These are phyloP conservation scores for Pelomyxa schiedti DNA, from an alignment of 78 protist genomes.

Conservation along the genomic window DNA sequence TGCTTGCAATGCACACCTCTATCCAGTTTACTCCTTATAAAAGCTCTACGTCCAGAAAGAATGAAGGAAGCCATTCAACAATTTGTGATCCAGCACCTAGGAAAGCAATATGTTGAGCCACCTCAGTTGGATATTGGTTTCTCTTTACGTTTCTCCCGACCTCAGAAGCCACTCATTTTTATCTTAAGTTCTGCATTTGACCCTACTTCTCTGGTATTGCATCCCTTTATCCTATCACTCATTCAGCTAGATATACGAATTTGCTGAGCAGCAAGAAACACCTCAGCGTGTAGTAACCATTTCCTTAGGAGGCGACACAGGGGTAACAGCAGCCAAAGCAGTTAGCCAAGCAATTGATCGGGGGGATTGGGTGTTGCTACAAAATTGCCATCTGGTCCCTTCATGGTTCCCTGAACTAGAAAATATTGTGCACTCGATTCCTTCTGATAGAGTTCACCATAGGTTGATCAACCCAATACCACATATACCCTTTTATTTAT, in stretches of 20 bases:
- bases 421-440: conserved; percentile 41
- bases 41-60: conserved; percentile 78
- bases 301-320: conserved; percentile 31
- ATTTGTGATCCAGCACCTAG: conserved; percentile 48
- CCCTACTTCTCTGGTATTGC: too few relatives aligned
- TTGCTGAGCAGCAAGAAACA: conserved; percentile 18
- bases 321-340: conserved; percentile 17
- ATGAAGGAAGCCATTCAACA: conserved; percentile 37
- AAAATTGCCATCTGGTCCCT: conserved; percentile 72
- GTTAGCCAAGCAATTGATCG: not conserved
- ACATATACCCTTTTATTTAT: not conserved
- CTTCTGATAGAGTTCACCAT: not conserved
- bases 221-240: too few relatives aligned
- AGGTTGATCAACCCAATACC: not conserved
- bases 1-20: too few relatives aligned
- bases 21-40: conserved; percentile 8
- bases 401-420: conserved; percentile 63
- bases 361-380: conserved; percentile 73
- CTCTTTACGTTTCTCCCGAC: conserved; percentile 36
- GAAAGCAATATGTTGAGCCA: conserved; percentile 16
- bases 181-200: conserved; percentile 83
- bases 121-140: not conserved
- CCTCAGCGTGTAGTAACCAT: not conserved
- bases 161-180: conserved; percentile 65
- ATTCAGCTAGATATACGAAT: conserved; percentile 13